Percentiles rank a stretch among this genome's conserved stretches.
phyloP scores from a whole-genome alignment of 2,329 filamentous ascomycete species.

The Diaporthe sp. region DNA sequence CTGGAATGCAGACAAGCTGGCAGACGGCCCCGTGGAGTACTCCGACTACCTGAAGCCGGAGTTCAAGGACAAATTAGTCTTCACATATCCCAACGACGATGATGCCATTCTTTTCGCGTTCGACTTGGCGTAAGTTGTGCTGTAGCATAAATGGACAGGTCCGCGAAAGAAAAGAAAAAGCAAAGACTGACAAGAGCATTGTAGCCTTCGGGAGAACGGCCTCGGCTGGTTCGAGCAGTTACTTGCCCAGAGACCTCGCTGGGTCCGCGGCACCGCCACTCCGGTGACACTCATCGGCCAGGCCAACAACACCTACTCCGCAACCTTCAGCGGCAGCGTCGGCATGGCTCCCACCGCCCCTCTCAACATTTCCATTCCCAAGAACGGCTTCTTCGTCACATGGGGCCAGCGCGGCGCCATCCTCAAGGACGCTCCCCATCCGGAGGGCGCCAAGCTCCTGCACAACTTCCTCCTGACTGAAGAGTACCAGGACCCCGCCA shows the following conservation, averaged over 20 bases:
- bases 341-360: neutral
- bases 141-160: neutral
- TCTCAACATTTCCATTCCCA: neutral
- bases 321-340: neutral
- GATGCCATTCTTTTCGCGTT: neutral
- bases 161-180: too few relatives aligned
- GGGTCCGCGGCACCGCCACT: neutral
- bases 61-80: neutral
- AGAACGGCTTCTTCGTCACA: neutral
- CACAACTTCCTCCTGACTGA: neutral
- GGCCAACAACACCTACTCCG: neutral
- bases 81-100: neutral
- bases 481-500: neutral
- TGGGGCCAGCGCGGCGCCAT: neutral
- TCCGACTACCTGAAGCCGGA: neutral
- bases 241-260: neutral
- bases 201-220: neutral
- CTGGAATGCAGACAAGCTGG: neutral
- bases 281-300: neutral
- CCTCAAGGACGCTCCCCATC: neutral
- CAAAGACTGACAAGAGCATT: neutral
- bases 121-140: neutral
- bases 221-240: neutral
- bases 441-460: conserved; percentile 1
- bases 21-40: neutral